Base-by-base conservation (phyloP, 2,329 filamentous ascomycete genomes). In the Mariannaea sp. region DNA sequence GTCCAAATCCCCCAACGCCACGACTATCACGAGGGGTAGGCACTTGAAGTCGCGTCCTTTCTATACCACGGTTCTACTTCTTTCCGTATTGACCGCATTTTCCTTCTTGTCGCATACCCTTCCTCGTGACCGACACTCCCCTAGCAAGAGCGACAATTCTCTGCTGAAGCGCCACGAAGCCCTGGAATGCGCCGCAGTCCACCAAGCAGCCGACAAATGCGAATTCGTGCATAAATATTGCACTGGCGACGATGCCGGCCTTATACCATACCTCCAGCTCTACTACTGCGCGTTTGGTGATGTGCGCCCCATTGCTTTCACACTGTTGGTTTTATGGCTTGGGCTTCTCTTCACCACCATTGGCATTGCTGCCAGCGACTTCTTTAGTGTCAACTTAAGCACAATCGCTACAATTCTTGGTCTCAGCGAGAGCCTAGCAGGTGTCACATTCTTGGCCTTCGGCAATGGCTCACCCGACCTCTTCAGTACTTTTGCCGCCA, bases 381-480 rank as follows among this genome's bases (percentile, higher is more conserved):
- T 99, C 77, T 94, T 99, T 75, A 97, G 92, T 74, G 85, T 97
- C 75, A 96, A 99, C 68, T 81, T 99, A 27, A 94, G 90, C 72
- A 97, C 94, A 10, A 94, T 99, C 64, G 87, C 94, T 17, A 87
- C 82, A 51, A 85, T 97, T 46, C 80, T 97, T 22, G 92, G 93
- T 16, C 87, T 99, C 77, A 97, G 92, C 71, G 92, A 99, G 76
- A 97, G 91, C 71, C 81, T 99, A 73, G 92, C 94, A 0, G 94
- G 94, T 29, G 95, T 99, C 22, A 99, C 94, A 0, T 96, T 99
- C 66, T 77, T 99, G 46, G 94, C 94, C 7, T 95, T 99, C 73
- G 94, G 94, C 60, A 99, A 99, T 77, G 94, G 94, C 46, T 97
- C 93, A 57, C 94, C 94, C 2, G 94, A 99, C 73, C 92, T 99